These are phyloP conservation scores for Vitis rupestris DNA, from an alignment of 164 flowering plant species.

Conservation along the genomic window DNA sequence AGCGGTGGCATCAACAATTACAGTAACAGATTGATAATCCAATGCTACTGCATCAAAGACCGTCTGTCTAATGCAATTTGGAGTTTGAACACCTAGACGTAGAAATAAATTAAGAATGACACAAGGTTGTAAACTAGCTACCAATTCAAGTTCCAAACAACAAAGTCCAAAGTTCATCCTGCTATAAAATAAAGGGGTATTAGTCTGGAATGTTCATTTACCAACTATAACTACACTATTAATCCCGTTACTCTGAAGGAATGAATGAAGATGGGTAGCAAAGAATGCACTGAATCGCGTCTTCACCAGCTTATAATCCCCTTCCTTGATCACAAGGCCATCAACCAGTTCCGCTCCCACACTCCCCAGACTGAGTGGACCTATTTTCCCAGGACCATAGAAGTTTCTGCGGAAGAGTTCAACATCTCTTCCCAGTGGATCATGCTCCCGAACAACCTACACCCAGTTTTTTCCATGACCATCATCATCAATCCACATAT, in stretches of 20 bases:
- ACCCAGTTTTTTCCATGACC: not conserved
- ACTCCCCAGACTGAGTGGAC: slow-evolving; percentile 67
- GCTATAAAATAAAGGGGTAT: not conserved
- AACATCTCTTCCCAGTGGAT: slow-evolving; percentile 85
- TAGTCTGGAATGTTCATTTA: slow-evolving; percentile 22
- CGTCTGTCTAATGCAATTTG: slow-evolving; percentile 94
- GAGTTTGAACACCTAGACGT: slow-evolving; percentile 87
- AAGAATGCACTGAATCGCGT: slow-evolving; percentile 95
- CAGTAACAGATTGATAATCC: slow-evolving; percentile 72
- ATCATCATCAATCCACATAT: not conserved
- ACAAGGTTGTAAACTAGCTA: too few species aligned
- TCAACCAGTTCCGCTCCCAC: slow-evolving; percentile 85
- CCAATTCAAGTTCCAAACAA: too few species aligned
- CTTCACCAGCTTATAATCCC: slow-evolving; percentile 88
- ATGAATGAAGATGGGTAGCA: slow-evolving; percentile 76
- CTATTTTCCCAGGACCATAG: slow-evolving; percentile 50
- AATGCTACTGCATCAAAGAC: slow-evolving; percentile 93
- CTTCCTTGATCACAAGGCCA: slow-evolving; percentile 68
- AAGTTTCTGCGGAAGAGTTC: slow-evolving; percentile 74
- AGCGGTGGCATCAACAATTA: slow-evolving; percentile 90
- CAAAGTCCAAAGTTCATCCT: too few species aligned
- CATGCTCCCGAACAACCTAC: slow-evolving; percentile 98
- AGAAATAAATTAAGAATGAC: not conserved
- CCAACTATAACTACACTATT: slow-evolving; percentile 60
- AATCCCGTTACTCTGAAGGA: slow-evolving; percentile 61